Evolutionary conservation across 139 green algal species (phyloP).

Genomic region (Cymbomonas tetramitiformis): DNA sequence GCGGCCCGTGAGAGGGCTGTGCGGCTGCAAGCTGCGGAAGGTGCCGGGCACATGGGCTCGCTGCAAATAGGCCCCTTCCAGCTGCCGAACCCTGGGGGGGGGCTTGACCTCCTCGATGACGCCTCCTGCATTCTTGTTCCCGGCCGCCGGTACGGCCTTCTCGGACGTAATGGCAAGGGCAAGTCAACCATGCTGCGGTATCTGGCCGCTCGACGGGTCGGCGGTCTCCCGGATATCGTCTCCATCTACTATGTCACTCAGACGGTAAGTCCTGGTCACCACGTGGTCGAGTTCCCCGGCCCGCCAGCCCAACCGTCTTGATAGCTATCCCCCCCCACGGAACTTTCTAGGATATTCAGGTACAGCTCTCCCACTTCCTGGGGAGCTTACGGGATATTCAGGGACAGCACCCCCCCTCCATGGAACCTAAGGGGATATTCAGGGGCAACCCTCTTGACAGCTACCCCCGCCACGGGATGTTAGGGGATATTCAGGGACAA

Average conservation of each 20-base stretch:
- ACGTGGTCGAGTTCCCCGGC: too few species aligned
- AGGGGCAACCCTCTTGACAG: too few species aligned
- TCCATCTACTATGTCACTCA: constrained; percentile 27
- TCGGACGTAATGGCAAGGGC: constrained; percentile 28
- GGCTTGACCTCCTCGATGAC: constrained; percentile 16
- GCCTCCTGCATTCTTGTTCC: constrained; percentile 8
- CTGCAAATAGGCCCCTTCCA: constrained; percentile 16
- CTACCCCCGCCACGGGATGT: too few species aligned
- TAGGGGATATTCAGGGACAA: too few species aligned
- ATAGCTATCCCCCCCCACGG: too few species aligned
- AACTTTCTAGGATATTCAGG: too few species aligned
- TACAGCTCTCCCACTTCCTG: too few species aligned
- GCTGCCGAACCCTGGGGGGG: constrained; percentile 24
- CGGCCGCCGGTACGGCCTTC: constrained; percentile 21
- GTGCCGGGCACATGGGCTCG: background rate
- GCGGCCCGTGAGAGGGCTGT: constrained; percentile 1
- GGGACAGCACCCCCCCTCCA: too few species aligned
- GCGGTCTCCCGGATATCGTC: background rate
- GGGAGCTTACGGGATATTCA: too few species aligned
- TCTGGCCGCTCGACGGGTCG: constrained; percentile 11
- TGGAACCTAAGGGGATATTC: too few species aligned
- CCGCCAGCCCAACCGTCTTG: too few species aligned
- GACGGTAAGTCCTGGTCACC: too few species aligned
- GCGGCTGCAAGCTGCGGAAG: background rate
- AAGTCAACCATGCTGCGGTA: constrained; percentile 28